phyloP scores from a whole-genome alignment of 2,329 filamentous ascomycete species.

The Xylaria sp. region DNA sequence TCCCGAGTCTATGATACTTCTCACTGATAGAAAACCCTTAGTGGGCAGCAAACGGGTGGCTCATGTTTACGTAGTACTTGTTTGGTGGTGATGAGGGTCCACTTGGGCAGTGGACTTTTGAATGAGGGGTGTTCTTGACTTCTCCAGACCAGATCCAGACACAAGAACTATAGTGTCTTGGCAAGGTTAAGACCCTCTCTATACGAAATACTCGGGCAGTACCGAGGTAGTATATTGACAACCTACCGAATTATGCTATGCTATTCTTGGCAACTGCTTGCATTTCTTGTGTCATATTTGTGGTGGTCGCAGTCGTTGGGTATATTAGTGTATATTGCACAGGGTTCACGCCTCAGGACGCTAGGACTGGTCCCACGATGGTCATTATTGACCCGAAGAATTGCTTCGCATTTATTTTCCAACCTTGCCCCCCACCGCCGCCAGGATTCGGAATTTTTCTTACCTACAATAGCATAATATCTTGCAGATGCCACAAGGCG shows the following conservation, averaged over 20 bases:
- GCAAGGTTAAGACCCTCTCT: slow-evolving; percentile 3
- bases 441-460: neutral
- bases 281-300: neutral
- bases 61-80: slow-evolving; percentile 13
- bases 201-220: neutral
- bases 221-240: slow-evolving; percentile 1
- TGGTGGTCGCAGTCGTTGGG: neutral
- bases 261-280: neutral
- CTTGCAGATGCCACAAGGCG: neutral
- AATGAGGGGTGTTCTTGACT: neutral
- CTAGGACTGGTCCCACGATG: no score
- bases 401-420: neutral
- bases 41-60: slow-evolving; percentile 4
- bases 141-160: slow-evolving; percentile 16
- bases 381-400: neutral
- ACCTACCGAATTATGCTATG: neutral
- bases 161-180: slow-evolving; percentile 17
- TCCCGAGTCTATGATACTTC: neutral
- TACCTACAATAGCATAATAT: neutral
- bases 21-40: neutral
- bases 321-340: neutral
- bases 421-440: slow-evolving; percentile 1
- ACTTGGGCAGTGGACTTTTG: neutral
- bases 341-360: neutral
- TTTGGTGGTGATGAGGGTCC: slow-evolving; percentile 17